Evolutionary conservation across 768 basidiomycete genomes (phyloP).

Genomic region (Candolleomyces eurysporus): DNA sequence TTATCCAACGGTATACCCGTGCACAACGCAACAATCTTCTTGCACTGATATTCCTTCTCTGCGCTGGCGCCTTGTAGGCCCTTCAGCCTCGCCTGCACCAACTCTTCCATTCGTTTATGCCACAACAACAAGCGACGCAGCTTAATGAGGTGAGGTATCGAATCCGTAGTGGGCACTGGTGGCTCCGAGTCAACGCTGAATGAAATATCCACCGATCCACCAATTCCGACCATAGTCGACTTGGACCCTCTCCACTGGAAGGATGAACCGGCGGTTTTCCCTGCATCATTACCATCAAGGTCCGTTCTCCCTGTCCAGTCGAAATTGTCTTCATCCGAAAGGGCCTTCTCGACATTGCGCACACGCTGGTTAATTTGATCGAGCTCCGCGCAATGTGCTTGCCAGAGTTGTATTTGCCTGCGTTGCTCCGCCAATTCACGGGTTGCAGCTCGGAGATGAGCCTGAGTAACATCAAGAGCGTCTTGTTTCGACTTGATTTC

Average conservation of each 20-base stretch:
- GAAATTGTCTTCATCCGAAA: slow-evolving; percentile 75
- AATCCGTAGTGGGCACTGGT: slow-evolving; percentile 60
- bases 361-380: slow-evolving; percentile 81
- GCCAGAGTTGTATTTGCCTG: slow-evolving; percentile 77
- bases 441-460: slow-evolving; percentile 84
- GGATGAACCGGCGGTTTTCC: slow-evolving; percentile 50
- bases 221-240: slow-evolving; percentile 65
- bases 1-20: slow-evolving; percentile 84
- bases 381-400: slow-evolving; percentile 68
- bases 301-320: slow-evolving; percentile 85
- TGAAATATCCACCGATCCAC: slow-evolving; percentile 61
- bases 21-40: slow-evolving; percentile 87
- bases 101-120: slow-evolving; percentile 75
- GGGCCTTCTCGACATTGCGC: slow-evolving; percentile 79
- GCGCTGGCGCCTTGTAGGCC: slow-evolving; percentile 75
- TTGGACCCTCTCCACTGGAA: slow-evolving; percentile 69
- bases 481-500: slow-evolving; percentile 90
- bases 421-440: slow-evolving; percentile 89
- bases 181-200: slow-evolving; percentile 73
- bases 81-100: slow-evolving; percentile 69
- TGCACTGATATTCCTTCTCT: slow-evolving; percentile 89
- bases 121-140: slow-evolving; percentile 78
- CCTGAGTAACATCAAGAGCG: slow-evolving; percentile 81
- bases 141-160: slow-evolving; percentile 59
- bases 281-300: slow-evolving; percentile 37